Base-by-base conservation (phyloP, 2,329 filamentous ascomycete genomes). In the Pseudogymnoascus sp. region DNA sequence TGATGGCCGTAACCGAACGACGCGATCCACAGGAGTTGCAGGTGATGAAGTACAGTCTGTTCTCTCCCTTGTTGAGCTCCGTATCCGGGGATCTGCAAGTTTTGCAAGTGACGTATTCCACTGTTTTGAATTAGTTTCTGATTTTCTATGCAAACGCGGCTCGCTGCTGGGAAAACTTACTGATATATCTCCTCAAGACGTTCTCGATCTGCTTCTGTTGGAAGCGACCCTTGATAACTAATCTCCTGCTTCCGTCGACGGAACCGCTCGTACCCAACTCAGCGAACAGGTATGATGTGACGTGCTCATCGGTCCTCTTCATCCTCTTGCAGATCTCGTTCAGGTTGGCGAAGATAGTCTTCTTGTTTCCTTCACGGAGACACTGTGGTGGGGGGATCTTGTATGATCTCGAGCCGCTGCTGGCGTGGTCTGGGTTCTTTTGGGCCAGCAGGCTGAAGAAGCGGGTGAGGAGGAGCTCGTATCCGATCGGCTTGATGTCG, bases 151-250 rank as follows among this genome's bases (percentile, higher is more conserved):
- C 10, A 35, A 62, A 37, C 6, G 38, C 40, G 37, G 12, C 59
- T 14, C 25, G 14, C 10, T 42, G 37, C 25, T 3, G 10, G 7
- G n/a, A 31, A 60, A 63, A 82, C 86, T 76, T 80, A 91, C 89
- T 90, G 75, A 96, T 97, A 77, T 96, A 96, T 82, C 93, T 90
- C 79, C 93, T 84, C 75, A 97, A 79, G 62, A 97, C 92, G 78
- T 95, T 96, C 82, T 99, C 94, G 74, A 97, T 92, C 82, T 97
- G 93, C 81, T 97, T 97, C 81, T 97, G 93, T 78, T 97, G 93
- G 89, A 99, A 99, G 74, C 94, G 91, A 82, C 94, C 94, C 84
- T 96, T 97, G 84, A 99, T 99, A 74, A 99, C 92, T 72, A 99
- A 79, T 74, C 93, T 88, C 77, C 92, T 87, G 78, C 85, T 91